A percentile compares a stretch with the other conserved stretches of the same genome.
Evolutionary conservation across 1,139 yeast species (phyloP).

Genomic region (Yamadazyma taylorii): DNA sequence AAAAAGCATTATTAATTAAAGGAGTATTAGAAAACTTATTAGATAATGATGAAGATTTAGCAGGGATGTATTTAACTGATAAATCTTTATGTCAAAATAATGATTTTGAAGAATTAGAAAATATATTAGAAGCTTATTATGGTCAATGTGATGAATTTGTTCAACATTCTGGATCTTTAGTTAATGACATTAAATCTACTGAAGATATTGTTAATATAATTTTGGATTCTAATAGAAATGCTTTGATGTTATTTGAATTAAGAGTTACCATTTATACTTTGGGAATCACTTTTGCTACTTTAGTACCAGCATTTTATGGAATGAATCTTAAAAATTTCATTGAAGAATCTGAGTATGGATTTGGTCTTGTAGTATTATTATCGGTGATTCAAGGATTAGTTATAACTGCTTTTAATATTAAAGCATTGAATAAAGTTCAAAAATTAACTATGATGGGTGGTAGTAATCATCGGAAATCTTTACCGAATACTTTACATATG

Average conservation of each 20-base stretch:
- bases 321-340: constrained; percentile 92
- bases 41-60: constrained; percentile 87
- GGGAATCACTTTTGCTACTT: constrained; percentile 75
- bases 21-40: constrained; percentile 83
- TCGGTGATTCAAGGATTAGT: constrained; percentile 48
- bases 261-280: constrained; percentile 83
- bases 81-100: constrained; percentile 33
- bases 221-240: constrained; percentile 91
- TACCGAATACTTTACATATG: constrained; percentile 8
- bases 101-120: constrained; percentile 69
- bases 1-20: constrained; percentile 79
- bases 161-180: constrained; percentile 83
- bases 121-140: constrained; percentile 89
- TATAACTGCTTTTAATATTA: constrained; percentile 45
- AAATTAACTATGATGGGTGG: constrained; percentile 62
- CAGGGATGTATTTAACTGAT: constrained; percentile 71
- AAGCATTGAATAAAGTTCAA: constrained; percentile 55
- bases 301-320: constrained; percentile 74
- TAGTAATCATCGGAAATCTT: constrained; percentile 4
- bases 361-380: constrained; percentile 55
- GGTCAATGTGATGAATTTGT: constrained; percentile 96
- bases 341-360: constrained; percentile 73
- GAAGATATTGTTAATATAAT: constrained; percentile 96
- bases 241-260: constrained; percentile 85
- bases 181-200: constrained; percentile 85